A percentile compares a stretch with the other conserved stretches of the same genome.
Conservation (phyloP, 2,329 filamentous ascomycete genomes). For the Nigrospora osmanthi region DNA sequence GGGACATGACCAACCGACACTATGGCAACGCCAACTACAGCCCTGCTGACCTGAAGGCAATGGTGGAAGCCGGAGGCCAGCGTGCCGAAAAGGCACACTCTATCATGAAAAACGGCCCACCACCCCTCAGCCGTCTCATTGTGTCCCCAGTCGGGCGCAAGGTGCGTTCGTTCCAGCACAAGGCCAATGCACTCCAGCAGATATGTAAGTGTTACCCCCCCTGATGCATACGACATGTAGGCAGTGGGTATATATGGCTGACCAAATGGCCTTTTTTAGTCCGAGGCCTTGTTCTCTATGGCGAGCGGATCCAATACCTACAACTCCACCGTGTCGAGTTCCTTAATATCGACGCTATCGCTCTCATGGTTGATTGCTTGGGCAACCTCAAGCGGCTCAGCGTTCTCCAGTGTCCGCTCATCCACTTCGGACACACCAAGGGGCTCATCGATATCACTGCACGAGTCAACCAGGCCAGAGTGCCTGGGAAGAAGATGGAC, state of each 20-base stretch:
- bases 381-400: slow-evolving; percentile 12
- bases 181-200: background rate
- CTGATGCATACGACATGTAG: background rate
- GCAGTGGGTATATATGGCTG: background rate
- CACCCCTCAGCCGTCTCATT: no score
- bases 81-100: no score
- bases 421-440: slow-evolving; percentile 14
- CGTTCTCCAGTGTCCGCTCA: slow-evolving; percentile 19
- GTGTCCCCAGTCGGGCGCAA: no score
- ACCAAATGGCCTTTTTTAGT: background rate
- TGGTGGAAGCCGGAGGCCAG: background rate
- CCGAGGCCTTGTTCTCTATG: background rate
- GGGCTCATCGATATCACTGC: slow-evolving; percentile 10
- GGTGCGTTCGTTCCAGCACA: no score
- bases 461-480: slow-evolving; percentile 6
- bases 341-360: slow-evolving; percentile 11
- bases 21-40: background rate
- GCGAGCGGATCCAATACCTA: slow-evolving; percentile 10
- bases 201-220: background rate
- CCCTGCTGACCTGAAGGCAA: background rate
- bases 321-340: slow-evolving; percentile 15
- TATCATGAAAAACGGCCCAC: no score
- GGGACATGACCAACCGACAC: background rate
- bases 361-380: slow-evolving; percentile 9
- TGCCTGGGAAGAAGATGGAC: slow-evolving; percentile 4